phyloP scores from a whole-genome alignment of 768 basidiomycete species.

The Termitomyces bulborhizus region DNA sequence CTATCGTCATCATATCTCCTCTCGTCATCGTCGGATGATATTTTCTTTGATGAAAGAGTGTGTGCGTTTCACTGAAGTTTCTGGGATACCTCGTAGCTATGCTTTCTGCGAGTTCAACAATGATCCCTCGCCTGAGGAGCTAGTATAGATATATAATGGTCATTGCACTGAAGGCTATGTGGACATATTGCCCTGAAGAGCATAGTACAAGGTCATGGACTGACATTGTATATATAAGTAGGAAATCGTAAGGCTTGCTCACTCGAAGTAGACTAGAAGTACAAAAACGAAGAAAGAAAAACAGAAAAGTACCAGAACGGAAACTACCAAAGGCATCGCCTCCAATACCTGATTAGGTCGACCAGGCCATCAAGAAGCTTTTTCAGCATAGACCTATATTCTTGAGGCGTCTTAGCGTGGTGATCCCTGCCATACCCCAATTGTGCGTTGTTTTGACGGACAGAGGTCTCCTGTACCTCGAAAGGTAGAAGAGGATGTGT shows the following conservation, averaged over 20 bases:
- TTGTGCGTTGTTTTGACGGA: not conserved
- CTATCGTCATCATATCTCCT: no score
- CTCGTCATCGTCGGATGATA: not conserved
- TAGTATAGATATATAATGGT: not conserved
- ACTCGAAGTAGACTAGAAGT: not conserved
- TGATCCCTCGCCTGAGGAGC: not conserved
- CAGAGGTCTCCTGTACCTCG: conserved; percentile 3
- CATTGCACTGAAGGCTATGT: not conserved
- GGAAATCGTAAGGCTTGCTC: not conserved
- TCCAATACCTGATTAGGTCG: conserved; percentile 1
- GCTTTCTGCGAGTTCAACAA: no score
- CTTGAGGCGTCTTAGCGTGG: conserved; percentile 4
- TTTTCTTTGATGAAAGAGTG: no score
- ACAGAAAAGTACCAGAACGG: not conserved
- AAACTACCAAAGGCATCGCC: conserved; percentile 2
- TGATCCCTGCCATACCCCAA: conserved; percentile 2
- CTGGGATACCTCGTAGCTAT: not conserved
- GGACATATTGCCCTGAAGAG: not conserved
- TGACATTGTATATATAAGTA: not conserved
- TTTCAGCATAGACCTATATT: conserved; percentile 6
- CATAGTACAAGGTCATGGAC: not conserved
- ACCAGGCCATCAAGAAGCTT: conserved; percentile 4
- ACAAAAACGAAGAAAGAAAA: not conserved
- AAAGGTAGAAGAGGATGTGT: conserved; percentile 6
- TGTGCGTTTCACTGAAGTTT: no score